Evolutionary conservation across 352 stramenopile species (phyloP), one percentile per base, ranked within the genome.

Genomic region (Pythium guiyangense): DNA sequence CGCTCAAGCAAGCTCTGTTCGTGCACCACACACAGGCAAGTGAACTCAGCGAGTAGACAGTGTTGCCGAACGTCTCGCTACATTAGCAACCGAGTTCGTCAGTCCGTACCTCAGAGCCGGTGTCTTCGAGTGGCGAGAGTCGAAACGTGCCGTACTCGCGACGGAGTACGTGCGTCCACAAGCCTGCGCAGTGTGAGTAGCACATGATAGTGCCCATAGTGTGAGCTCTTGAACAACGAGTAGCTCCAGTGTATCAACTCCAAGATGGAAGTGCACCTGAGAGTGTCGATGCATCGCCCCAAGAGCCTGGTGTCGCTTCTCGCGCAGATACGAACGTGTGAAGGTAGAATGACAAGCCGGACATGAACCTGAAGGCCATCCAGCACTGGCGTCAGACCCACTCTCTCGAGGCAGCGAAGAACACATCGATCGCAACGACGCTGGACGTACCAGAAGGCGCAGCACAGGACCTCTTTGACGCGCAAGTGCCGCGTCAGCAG

Each of bases 121-220:
- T 49, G 26, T 26, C 52, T 49, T 77, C 57, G 12, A 80, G 74
- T 43, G 78, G 89, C 20, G 93, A 98, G 17, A 98, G 73, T 20
- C 72, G 73, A 29, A 98, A 90, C 0, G 88, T 97, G 9, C 93
- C 94, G 55, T 98, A 98, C 52, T 98, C 94, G 27, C 67, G 69
- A 26, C 93, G 73, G 11, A 81, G 60, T 5, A 97, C 52, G 67
- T 98, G 94, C 42, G 39, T 56, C 35, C 73, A 40, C 5, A 84
- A 51, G 10, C 67, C 70, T 79, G 25, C 1, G n/a, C 12, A 45
- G 25, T 35, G 18, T 11, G 22, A 31, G 27, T 6, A 54, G 10
- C 4, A 26, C 10, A 18, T 17, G 6, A n/a, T 9, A 26, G 18
- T 20, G 9, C 14, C n/a, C 17, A 14, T 3, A 44, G 14, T 14